These are phyloP conservation scores for Acacia melanoxylon DNA, from an alignment of 306 rosid species.

Conservation along the genomic window DNA sequence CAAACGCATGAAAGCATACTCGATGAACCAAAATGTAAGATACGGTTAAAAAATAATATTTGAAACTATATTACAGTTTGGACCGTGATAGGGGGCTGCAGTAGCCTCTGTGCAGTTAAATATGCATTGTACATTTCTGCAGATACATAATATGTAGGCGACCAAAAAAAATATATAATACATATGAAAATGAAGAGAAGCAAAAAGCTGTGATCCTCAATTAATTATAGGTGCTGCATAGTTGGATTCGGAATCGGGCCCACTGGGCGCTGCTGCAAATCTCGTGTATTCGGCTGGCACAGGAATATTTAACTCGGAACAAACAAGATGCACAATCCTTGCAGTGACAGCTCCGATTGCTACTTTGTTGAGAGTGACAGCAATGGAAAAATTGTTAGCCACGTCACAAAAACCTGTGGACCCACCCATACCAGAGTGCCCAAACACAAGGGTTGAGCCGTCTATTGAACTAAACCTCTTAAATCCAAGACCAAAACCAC, in stretches of 20 bases:
- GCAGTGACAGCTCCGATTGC: slow-evolving; percentile 71
- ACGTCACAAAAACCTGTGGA: slow-evolving; percentile 80
- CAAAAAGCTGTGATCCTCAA: slow-evolving; percentile 40
- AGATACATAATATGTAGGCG: not conserved
- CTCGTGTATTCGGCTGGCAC: slow-evolving; percentile 63
- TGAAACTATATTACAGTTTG: not conserved
- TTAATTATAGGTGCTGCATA: slow-evolving; percentile 63
- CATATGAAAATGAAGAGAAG: slow-evolving; percentile 9
- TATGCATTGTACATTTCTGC: not conserved
- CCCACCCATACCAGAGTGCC: slow-evolving; percentile 98
- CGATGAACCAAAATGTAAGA: not conserved
- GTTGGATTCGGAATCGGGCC: slow-evolving; percentile 30
- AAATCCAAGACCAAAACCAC: slow-evolving; percentile 82
- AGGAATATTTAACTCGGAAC: slow-evolving; percentile 89
- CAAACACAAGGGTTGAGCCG: slow-evolving; percentile 68
- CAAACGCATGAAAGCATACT: not conserved
- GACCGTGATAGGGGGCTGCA: not conserved
- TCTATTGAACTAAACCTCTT: slow-evolving; percentile 60
- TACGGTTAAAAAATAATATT: not conserved
- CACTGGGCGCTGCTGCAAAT: slow-evolving; percentile 32
- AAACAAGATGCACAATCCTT: slow-evolving; percentile 64
- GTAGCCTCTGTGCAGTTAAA: not conserved
- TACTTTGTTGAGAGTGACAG: slow-evolving; percentile 88
- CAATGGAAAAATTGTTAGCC: slow-evolving; percentile 68
- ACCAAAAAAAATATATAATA: not conserved